These are phyloP conservation scores for Tephrocybe sp. DNA, from an alignment of 768 basidiomycete species.

Conservation along the genomic window DNA sequence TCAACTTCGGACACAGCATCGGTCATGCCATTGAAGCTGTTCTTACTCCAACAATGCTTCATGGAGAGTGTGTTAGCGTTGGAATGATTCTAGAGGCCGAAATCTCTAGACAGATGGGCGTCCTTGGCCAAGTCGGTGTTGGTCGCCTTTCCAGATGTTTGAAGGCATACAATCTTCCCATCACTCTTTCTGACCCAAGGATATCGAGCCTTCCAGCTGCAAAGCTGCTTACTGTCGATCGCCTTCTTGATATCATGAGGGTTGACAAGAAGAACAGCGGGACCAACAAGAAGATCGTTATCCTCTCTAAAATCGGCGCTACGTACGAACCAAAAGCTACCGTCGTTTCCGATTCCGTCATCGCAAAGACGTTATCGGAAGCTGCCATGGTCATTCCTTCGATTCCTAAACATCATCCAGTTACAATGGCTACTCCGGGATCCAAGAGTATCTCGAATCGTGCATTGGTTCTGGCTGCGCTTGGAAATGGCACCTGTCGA, in stretches of 20 bases:
- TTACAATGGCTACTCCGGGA: constrained; percentile 87
- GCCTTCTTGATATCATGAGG: constrained; percentile 89
- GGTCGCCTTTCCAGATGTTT: constrained; percentile 86
- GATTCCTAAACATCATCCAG: constrained; percentile 55
- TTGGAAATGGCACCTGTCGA: constrained; percentile 84
- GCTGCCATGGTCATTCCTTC: constrained; percentile 75
- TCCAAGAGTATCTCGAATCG: constrained; percentile 97
- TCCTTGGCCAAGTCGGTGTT: constrained; percentile 88
- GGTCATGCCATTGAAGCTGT: constrained; percentile 99
- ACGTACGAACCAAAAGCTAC: constrained; percentile 93
- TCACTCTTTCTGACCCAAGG: constrained; percentile 74
- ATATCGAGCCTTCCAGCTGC: constrained; percentile 72
- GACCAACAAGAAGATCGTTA: constrained; percentile 87
- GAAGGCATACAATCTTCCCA: constrained; percentile 88
- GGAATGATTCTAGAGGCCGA: constrained; percentile 98
- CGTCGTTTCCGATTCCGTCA: constrained; percentile 75
- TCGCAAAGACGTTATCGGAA: constrained; percentile 78
- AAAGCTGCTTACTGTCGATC: constrained; percentile 70
- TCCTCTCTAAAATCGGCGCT: constrained; percentile 86
- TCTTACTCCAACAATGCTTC: constrained; percentile 88
- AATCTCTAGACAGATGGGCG: constrained; percentile 82
- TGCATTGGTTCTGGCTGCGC: constrained; percentile 88
- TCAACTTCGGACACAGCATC: constrained; percentile 98
- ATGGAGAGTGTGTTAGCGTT: constrained; percentile 94
- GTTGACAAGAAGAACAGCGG: constrained; percentile 99